Conservation (phyloP, 345 rosid genomes). For the Viola odorata region DNA sequence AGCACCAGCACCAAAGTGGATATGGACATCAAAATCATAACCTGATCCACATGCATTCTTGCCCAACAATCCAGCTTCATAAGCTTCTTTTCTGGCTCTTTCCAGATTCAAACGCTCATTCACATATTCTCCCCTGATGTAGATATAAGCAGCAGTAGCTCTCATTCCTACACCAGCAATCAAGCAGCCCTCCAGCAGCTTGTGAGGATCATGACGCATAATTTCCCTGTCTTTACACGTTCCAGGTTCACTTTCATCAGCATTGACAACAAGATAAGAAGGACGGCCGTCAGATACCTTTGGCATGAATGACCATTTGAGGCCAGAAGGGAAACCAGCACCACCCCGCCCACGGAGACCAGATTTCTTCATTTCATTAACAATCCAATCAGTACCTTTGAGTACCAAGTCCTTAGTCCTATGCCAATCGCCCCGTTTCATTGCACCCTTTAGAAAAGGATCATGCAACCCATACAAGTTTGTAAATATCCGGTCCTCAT, state of each 20-base stretch:
- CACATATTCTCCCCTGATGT: slow-evolving; percentile 95
- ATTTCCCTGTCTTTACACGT: slow-evolving; percentile 98
- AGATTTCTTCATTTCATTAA: slow-evolving; percentile 83
- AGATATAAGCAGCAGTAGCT: slow-evolving; percentile 90
- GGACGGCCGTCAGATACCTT: slow-evolving; percentile 96
- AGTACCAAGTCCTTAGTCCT: slow-evolving; percentile 93
- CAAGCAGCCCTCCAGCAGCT: slow-evolving; percentile 90
- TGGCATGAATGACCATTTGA: slow-evolving; percentile 99
- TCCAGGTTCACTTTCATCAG: slow-evolving; percentile 99
- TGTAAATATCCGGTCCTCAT: slow-evolving; percentile 92
- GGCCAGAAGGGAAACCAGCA: slow-evolving; percentile 97
- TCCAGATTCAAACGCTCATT: slow-evolving; percentile 79
- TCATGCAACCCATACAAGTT: slow-evolving; percentile 87
- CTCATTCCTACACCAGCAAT: slow-evolving; percentile 99
- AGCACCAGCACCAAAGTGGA: slow-evolving; percentile 97
- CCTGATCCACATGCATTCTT: slow-evolving; percentile 98
- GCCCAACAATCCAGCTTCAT: slow-evolving; percentile 84
- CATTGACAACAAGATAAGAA: slow-evolving; percentile 93
- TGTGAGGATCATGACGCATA: slow-evolving; percentile 98
- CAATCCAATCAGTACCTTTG: slow-evolving; percentile 99
- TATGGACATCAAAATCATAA: slow-evolving; percentile 92
- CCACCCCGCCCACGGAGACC: slow-evolving; percentile 99
- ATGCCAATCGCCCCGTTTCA: slow-evolving; percentile 94
- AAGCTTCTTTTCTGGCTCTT: slow-evolving; percentile 85
- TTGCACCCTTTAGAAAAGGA: slow-evolving; percentile 92